Base-by-base conservation (phyloP, 2,329 filamentous ascomycete genomes). In the Clathrospora elynae region DNA sequence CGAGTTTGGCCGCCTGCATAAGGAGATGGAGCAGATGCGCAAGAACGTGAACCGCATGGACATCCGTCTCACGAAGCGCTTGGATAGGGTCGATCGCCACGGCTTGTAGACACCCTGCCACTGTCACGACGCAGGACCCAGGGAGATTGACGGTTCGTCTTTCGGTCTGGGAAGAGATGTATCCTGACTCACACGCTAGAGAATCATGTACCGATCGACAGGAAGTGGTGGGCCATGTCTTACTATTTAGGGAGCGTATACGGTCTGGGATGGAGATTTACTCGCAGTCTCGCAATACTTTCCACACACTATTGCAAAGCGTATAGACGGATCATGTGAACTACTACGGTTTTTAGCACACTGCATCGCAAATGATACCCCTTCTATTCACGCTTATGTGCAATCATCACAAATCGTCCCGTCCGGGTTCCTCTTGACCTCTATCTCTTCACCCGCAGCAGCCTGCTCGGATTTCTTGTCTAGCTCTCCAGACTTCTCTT, bases 371-470 rank as follows among this genome's bases (percentile, higher is more conserved):
- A 17, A 37, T 24, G 22, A 23, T 23, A 31, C 7, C 6, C 8
- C 8, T 7, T 22, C 4, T 8, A 7, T 12, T 2, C 6, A 31
- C 10, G n/a, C 13, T 61, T 47, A 70, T 22, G 28, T 61, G 35
- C 69, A 71, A 35, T 71, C 70, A 34, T 71, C 68, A 38, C 70
- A 72, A 4, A 70, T 37, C 10, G 56, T 60, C 5, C 67, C 68
- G 47, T 69, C 68, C 4, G 62, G 49, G 40, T 69, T 67, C 25
- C 55, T 60, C 46, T 64, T 69, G 1, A 65, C 45, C 5, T 53
- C 33, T 17, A 3, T 29, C 11, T 26, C 33, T 13, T 41, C 19
- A 14, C 13, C 35, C 23, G 17, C 23, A 12, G 25, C 28, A 8
- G 4, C n/a, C 12, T 42, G 34, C 19, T 25, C 35, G 38, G 29